phyloP scores from a whole-genome alignment of 768 basidiomycete species.

The Mrakia blollopis region DNA sequence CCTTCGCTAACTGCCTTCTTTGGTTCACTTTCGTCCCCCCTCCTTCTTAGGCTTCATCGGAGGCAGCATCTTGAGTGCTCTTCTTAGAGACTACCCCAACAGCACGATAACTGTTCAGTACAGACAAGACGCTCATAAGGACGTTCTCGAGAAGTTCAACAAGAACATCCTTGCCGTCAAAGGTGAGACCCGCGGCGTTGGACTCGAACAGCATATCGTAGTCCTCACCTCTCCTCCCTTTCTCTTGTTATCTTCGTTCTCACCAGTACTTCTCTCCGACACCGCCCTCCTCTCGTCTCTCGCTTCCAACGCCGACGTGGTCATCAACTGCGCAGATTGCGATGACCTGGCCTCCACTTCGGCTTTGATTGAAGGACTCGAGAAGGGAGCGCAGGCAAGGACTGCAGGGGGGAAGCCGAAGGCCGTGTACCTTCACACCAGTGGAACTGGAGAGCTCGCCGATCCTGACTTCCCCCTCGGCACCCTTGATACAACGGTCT shows the following conservation, averaged over 20 bases:
- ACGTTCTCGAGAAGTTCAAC: constrained; percentile 10
- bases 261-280: constrained; percentile 14
- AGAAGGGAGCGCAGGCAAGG: neutral
- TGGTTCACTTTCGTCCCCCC: neutral
- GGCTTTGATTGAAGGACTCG: constrained; percentile 25
- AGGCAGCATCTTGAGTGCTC: constrained; percentile 12
- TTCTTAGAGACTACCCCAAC: constrained; percentile 18
- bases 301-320: constrained; percentile 23
- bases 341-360: constrained; percentile 10
- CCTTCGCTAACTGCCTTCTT: neutral
- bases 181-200: constrained; percentile 7
- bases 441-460: constrained; percentile 23
- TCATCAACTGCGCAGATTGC: constrained; percentile 30
- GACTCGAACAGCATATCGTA: no score
- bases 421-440: constrained; percentile 29
- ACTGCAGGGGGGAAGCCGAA: constrained; percentile 11
- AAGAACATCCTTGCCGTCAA: constrained; percentile 19
- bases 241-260: neutral
- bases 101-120: constrained; percentile 24
- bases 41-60: constrained; percentile 10
- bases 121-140: constrained; percentile 15
- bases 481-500: constrained; percentile 26
- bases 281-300: constrained; percentile 5
- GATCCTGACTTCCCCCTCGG: constrained; percentile 5
- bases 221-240: neutral